Evolutionary conservation across 768 basidiomycete genomes (phyloP), one percentile per base, ranked within the genome.

Genomic region (Lentinula raphanica): DNA sequence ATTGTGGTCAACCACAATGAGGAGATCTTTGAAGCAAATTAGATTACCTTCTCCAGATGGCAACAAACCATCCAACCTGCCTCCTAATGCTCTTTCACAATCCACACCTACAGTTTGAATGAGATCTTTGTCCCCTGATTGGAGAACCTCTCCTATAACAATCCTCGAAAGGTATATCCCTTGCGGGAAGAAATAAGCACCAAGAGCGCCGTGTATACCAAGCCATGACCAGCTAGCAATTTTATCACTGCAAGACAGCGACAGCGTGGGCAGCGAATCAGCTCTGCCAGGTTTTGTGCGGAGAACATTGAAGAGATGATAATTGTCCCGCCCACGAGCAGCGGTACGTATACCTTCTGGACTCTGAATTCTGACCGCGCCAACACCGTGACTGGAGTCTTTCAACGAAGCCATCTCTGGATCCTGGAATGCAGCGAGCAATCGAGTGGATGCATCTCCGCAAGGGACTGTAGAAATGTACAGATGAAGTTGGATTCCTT

Each of bases 181-280:
- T 3, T 63, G 9, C 17, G 63, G 64, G 39, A 84, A 72, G 60
- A 81, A 75, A 15, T 59, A 71, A 5, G 85, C 79, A 2, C 82
- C 81, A 49, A 97, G 73, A 1, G 90, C 87, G 3, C 96, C 95
- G 66, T 96, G 93, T 25, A 96, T 76, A 0, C 95, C 95, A 3
- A 93, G 74, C 0, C 88, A 81, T 56, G 79, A 84, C 94, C 94
- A 98, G 4, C 81, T 73, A 0, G 93, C 92, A 40, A 98, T 87
- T 71, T 98, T 98, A 69, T 98, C 95, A 63, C 90, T 92, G 72
- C 95, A 98, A 0, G 94, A 92, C 87, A 97, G 91, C 65, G 82
- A 92, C 0, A 82, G 68, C 1, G 95, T 92, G 0, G 85, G 85
- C 0, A 86, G 86, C 0, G 94, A 88, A 67, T 98, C 95, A 0